Evolutionary conservation across 202 grass and related monocot species (phyloP), one percentile per base, ranked within the genome.

Genomic region (Saccharum hybrid): DNA sequence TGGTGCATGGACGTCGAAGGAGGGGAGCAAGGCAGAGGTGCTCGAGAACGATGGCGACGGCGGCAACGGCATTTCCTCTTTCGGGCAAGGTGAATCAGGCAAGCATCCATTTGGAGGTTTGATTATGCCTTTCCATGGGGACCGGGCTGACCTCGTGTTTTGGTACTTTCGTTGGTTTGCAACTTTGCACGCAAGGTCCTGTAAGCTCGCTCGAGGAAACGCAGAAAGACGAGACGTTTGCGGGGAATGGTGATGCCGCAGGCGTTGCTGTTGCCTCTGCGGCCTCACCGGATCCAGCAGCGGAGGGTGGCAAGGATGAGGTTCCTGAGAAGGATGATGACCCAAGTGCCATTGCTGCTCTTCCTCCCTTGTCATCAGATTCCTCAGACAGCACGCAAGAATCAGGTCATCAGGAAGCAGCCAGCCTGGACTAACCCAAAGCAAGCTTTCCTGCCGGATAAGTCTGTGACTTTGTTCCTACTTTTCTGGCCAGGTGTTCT

Each of bases 1-100:
- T n/a, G 74, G 61, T 23, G 61, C 79, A 43, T 63, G 74, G 51
- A 63, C 83, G 46, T 74, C 83, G 46, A 74, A 73, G 79, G 48
- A 68, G 34, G 79, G 62, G 31, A 86, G 79, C 88, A 82, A 74
- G 68, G 88, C n/a, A 0, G 78, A 86, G 78, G 78, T 84, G 63
- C 63, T 74, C 18, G 79, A 86, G 46, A 59, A 4, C 36, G 84
- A 49, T 4, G 42, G 2, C 42, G 79, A 61, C 49, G 73, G 0
- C 40, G 52, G 34, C 49, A 60, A 0, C 34, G 63, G 42, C 49
- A 67, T 54, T 41, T 73, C 88, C 23, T 65, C 28, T 31, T 33
- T 64, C 9, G 56, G 33, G 23, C 10, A 72, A 85, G 82, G 81
- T 81, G 69, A 84, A 4, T 21, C 4, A 13, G 5, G 26, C 34